These are phyloP conservation scores for Umbelopsis sp. DNA, from an alignment of 192 early-diverging fungal genomes.

Conservation along the genomic window DNA sequence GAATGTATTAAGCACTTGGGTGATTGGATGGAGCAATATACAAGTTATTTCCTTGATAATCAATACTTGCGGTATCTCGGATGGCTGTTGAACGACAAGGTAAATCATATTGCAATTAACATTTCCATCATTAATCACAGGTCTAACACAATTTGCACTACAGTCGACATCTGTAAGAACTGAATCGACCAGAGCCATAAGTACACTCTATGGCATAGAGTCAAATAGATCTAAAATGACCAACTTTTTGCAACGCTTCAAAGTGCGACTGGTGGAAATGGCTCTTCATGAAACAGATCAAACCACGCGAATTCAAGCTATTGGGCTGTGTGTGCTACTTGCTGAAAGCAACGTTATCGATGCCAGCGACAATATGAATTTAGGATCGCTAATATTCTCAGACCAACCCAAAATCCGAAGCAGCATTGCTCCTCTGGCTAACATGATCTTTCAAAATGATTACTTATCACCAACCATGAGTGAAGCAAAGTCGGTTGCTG, in stretches of 20 bases:
- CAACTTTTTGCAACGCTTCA: slow-evolving; percentile 70
- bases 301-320: slow-evolving; percentile 49
- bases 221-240: slow-evolving; percentile 56
- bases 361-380: slow-evolving; percentile 59
- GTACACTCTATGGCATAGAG: slow-evolving; percentile 59
- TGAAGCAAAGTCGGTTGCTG: slow-evolving; percentile 27
- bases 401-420: slow-evolving; percentile 69
- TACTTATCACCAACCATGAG: slow-evolving; percentile 34
- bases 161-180: slow-evolving; percentile 55
- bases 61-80: slow-evolving; percentile 83
- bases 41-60: slow-evolving; percentile 73
- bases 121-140: no score
- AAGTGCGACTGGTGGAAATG: slow-evolving; percentile 77
- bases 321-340: slow-evolving; percentile 49
- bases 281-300: slow-evolving; percentile 68
- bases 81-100: slow-evolving; percentile 86
- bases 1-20: slow-evolving; percentile 87
- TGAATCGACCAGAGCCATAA: slow-evolving; percentile 68
- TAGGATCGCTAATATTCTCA: slow-evolving; percentile 74
- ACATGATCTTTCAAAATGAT: slow-evolving; percentile 45
- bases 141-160: neutral
- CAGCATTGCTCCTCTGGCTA: slow-evolving; percentile 64
- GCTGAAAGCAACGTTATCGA: slow-evolving; percentile 61
- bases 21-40: slow-evolving; percentile 72
- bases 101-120: slow-evolving; percentile 3